Evolutionary conservation across 257 asterid genomes (phyloP).

Genomic region (Datura wrightii): DNA sequence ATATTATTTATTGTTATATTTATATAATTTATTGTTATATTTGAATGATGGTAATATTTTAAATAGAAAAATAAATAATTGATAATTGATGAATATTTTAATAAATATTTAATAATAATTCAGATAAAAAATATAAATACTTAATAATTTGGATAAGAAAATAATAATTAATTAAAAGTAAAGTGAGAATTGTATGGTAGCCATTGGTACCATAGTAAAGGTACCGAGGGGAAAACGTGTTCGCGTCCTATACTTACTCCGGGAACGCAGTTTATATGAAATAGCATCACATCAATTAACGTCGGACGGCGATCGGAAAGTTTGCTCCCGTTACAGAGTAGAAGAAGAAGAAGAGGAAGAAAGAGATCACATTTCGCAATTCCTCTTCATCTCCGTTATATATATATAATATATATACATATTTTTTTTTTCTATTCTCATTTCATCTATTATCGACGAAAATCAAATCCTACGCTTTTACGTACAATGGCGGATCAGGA

Average conservation of each 20-base stretch:
- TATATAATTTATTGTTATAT: no score
- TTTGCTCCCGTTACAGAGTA: not conserved
- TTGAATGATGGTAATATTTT: no score
- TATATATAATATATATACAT: not conserved
- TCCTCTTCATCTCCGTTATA: conserved; percentile 29
- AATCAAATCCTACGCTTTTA: not conserved
- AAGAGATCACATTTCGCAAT: not conserved
- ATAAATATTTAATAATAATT: no score
- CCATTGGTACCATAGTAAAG: no score
- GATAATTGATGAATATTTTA: no score
- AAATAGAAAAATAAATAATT: no score
- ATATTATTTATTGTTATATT: no score
- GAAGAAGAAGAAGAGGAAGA: conserved; percentile 26
- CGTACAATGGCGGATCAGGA: conserved; percentile 44
- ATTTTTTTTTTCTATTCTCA: not conserved
- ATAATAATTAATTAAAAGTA: no score
- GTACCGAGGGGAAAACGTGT: not conserved
- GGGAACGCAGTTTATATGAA: conserved; percentile 2
- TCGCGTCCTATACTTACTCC: conserved; percentile 36
- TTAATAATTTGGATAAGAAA: no score
- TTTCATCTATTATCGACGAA: not conserved
- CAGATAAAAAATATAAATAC: no score
- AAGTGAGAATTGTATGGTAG: no score
- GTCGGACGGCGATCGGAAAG: conserved; percentile 4
- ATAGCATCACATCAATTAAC: not conserved